These are phyloP conservation scores for Eustoma russellianum DNA, from an alignment of 257 asterid genomes.

Conservation along the genomic window DNA sequence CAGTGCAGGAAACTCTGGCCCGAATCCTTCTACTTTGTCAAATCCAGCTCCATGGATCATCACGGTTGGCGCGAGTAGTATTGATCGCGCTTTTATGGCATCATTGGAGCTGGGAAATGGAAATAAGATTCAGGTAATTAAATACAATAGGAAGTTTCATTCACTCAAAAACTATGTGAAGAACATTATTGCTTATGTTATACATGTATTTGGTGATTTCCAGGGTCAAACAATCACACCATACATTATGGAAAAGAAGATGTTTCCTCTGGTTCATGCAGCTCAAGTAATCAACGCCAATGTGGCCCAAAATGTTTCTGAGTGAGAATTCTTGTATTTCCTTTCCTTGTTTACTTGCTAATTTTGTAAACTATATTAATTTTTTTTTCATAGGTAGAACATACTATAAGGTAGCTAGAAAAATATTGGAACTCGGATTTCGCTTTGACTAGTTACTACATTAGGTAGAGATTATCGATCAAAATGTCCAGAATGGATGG, in stretches of 20 bases:
- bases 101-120: constrained; percentile 65
- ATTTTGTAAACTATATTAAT: too few relatives aligned
- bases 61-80: constrained; percentile 85
- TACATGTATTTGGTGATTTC: not conserved
- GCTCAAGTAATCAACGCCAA: constrained; percentile 36
- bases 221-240: constrained; percentile 84
- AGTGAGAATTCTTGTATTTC: constrained; percentile 21
- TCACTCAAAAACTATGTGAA: too few relatives aligned
- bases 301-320: constrained; percentile 35
- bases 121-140: constrained; percentile 30
- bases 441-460: too few relatives aligned
- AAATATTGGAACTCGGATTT: too few relatives aligned
- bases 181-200: too few relatives aligned
- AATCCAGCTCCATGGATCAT: constrained; percentile 91
- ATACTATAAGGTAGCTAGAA: too few relatives aligned
- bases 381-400: too few relatives aligned
- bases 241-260: constrained; percentile 34
- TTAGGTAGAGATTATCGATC: too few relatives aligned
- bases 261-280: constrained; percentile 61
- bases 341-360: not conserved
- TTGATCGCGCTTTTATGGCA: constrained; percentile 50
- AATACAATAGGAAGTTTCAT: too few relatives aligned
- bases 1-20: constrained; percentile 87
- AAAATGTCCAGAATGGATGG: too few relatives aligned
- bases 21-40: constrained; percentile 40